Percentiles rank a stretch among this genome's conserved stretches.
These are phyloP conservation scores for Kondoa subrosea DNA, from an alignment of 768 basidiomycete genomes.

Conservation along the genomic window DNA sequence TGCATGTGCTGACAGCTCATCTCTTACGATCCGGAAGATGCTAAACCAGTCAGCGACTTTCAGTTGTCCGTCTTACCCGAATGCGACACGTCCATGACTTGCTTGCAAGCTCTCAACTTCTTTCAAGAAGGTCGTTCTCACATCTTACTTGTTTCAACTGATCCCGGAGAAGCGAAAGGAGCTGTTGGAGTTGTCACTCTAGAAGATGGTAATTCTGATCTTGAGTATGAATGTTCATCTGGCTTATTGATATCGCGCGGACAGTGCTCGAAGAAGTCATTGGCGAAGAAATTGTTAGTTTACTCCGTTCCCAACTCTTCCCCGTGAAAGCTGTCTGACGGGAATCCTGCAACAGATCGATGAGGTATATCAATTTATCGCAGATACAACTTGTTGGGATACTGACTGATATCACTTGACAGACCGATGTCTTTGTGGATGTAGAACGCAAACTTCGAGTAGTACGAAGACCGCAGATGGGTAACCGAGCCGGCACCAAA, in stretches of 20 bases:
- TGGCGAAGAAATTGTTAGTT: slow-evolving; percentile 56
- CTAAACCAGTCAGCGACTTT: slow-evolving; percentile 54
- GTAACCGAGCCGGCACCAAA: slow-evolving; percentile 15
- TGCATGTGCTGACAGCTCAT: slow-evolving; percentile 44
- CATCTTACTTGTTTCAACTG: slow-evolving; percentile 63
- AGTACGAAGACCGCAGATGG: slow-evolving; percentile 21
- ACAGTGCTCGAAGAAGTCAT: slow-evolving; percentile 61
- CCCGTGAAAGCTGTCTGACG: neutral
- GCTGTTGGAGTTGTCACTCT: slow-evolving; percentile 81
- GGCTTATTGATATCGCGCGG: slow-evolving; percentile 29
- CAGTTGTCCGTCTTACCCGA: slow-evolving; percentile 71
- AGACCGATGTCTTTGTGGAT: slow-evolving; percentile 27
- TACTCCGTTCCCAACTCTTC: neutral
- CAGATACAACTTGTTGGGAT: neutral
- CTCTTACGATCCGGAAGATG: slow-evolving; percentile 69
- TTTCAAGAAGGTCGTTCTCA: slow-evolving; percentile 82
- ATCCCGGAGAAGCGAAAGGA: slow-evolving; percentile 66
- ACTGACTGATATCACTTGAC: slow-evolving; percentile 24
- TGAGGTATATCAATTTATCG: no score
- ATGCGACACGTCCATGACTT: slow-evolving; percentile 71
- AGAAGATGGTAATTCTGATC: slow-evolving; percentile 20
- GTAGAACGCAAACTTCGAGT: slow-evolving; percentile 26
- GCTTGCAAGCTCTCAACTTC: slow-evolving; percentile 47
- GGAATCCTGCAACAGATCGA: neutral
- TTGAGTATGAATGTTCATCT: neutral